Evolutionary conservation across 495 filamentous ascomycete species (phyloP).

Genomic region (Mycothermus thermophilus): DNA sequence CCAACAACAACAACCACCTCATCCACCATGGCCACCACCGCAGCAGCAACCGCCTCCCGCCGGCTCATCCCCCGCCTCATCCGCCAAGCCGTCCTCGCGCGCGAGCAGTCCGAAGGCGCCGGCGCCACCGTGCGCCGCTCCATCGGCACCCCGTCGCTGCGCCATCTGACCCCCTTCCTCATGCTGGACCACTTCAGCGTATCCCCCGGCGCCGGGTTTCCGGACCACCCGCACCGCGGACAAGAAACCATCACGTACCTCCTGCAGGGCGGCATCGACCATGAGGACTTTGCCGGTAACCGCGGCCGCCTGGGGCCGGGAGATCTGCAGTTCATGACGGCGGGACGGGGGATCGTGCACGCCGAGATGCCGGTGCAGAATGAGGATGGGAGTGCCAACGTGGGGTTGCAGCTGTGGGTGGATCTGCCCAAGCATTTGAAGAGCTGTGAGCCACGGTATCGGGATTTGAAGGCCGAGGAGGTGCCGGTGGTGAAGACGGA

Average conservation of each 20-base stretch:
- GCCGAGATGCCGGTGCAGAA: slow-evolving; percentile 90
- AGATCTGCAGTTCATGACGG: slow-evolving; percentile 96
- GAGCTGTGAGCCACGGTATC: slow-evolving; percentile 78
- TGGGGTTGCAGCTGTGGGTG: slow-evolving; percentile 92
- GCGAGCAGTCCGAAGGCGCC: slow-evolving; percentile 79
- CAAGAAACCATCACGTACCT: slow-evolving; percentile 86
- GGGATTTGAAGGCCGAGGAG: slow-evolving; percentile 63
- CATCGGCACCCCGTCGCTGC: slow-evolving; percentile 70
- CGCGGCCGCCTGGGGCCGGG: slow-evolving; percentile 71
- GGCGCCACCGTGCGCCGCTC: slow-evolving; percentile 80
- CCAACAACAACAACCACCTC: slow-evolving; percentile 8
- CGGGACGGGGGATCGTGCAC: slow-evolving; percentile 84
- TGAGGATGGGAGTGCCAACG: slow-evolving; percentile 57
- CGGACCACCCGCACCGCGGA: slow-evolving; percentile 30
- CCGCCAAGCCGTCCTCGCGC: slow-evolving; percentile 65
- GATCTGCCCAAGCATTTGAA: slow-evolving; percentile 76
- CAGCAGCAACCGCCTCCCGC: slow-evolving; percentile 26
- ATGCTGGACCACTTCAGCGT: slow-evolving; percentile 95
- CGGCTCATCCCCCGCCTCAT: slow-evolving; percentile 65
- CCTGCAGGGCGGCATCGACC: slow-evolving; percentile 69
- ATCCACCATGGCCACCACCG: slow-evolving; percentile 40
- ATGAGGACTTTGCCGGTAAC: slow-evolving; percentile 91
- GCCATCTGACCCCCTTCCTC: slow-evolving; percentile 85
- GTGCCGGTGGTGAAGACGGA: slow-evolving; percentile 60
- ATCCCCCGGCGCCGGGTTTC: slow-evolving; percentile 55